phyloP scores from a whole-genome alignment of 495 filamentous ascomycete species.

The Talaromyces ruber region DNA sequence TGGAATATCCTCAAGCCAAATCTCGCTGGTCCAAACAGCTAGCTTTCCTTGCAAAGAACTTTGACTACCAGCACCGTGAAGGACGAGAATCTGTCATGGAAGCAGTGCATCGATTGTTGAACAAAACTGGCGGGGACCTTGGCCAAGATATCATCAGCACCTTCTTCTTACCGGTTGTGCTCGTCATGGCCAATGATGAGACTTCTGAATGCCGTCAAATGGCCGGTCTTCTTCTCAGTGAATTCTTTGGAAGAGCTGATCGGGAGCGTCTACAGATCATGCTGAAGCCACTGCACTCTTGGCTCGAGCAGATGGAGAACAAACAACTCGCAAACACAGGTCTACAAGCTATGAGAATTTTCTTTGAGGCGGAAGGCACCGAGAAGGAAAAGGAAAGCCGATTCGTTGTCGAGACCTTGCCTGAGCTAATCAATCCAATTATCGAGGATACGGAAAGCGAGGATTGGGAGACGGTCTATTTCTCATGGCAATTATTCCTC shows the following conservation, averaged over 20 bases:
- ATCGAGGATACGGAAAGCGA: slow-evolving; percentile 37
- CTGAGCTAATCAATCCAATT: slow-evolving; percentile 40
- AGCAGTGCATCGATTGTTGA: slow-evolving; percentile 69
- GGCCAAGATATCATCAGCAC: slow-evolving; percentile 71
- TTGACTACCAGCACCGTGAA: slow-evolving; percentile 80
- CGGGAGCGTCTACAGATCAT: slow-evolving; percentile 61
- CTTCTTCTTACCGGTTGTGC: slow-evolving; percentile 79
- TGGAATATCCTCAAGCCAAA: slow-evolving; percentile 89
- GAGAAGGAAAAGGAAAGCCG: slow-evolving; percentile 55
- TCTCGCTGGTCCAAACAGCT: slow-evolving; percentile 82
- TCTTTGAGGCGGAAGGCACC: slow-evolving; percentile 60
- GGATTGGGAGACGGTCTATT: slow-evolving; percentile 76
- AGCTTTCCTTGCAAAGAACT: slow-evolving; percentile 77
- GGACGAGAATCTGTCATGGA: slow-evolving; percentile 90
- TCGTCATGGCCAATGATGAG: slow-evolving; percentile 82
- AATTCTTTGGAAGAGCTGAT: slow-evolving; percentile 72
- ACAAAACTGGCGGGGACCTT: slow-evolving; percentile 70
- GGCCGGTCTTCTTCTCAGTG: slow-evolving; percentile 69
- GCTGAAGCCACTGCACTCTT: slow-evolving; percentile 58
- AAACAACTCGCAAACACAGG: slow-evolving; percentile 59
- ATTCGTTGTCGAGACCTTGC: slow-evolving; percentile 33
- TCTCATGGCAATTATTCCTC: slow-evolving; percentile 56
- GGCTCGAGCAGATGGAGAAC: slow-evolving; percentile 67
- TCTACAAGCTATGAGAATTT: slow-evolving; percentile 72
- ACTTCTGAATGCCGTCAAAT: slow-evolving; percentile 77